A percentile compares a stretch with the other conserved stretches of the same genome.
Evolutionary conservation across 129 eudicot genomes (phyloP).

Genomic region (Arctium lappa): DNA sequence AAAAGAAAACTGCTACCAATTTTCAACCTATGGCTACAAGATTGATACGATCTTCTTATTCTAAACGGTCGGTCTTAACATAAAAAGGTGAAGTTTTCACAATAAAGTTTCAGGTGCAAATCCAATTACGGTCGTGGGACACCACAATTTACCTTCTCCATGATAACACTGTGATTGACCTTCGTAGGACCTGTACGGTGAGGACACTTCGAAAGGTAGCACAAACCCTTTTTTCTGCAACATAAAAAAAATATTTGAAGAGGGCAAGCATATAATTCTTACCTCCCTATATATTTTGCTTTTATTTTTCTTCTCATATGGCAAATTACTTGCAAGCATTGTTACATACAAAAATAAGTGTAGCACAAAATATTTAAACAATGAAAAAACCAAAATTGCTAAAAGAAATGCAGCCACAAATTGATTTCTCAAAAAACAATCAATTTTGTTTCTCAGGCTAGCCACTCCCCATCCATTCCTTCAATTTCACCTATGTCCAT

Average conservation of each 20-base stretch:
- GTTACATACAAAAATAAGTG: conserved; percentile 4
- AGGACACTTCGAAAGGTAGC: not conserved
- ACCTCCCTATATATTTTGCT: not conserved
- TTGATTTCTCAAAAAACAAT: conserved; percentile 39
- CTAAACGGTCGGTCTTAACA: not conserved
- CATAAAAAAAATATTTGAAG: not conserved
- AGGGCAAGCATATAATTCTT: not conserved
- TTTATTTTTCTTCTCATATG: not conserved
- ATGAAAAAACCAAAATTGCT: not conserved
- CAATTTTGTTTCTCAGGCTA: conserved; percentile 49
- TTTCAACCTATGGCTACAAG: not conserved
- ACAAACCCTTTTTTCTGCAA: not conserved
- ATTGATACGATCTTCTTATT: not conserved
- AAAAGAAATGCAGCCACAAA: conserved; percentile 23
- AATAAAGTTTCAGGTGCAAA: not conserved
- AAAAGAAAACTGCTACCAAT: not conserved
- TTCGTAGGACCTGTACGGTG: not conserved
- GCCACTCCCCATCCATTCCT: conserved; percentile 77
- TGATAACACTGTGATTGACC: not conserved
- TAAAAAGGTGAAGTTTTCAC: not conserved
- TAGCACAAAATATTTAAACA: not conserved
- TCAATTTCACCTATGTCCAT: conserved; percentile 74
- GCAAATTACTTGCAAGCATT: not conserved
- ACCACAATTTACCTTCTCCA: not conserved
- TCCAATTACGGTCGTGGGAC: not conserved